phyloP scores from a whole-genome alignment of 192 early-diverging fungal genomes.

The Backusella macrospora region DNA sequence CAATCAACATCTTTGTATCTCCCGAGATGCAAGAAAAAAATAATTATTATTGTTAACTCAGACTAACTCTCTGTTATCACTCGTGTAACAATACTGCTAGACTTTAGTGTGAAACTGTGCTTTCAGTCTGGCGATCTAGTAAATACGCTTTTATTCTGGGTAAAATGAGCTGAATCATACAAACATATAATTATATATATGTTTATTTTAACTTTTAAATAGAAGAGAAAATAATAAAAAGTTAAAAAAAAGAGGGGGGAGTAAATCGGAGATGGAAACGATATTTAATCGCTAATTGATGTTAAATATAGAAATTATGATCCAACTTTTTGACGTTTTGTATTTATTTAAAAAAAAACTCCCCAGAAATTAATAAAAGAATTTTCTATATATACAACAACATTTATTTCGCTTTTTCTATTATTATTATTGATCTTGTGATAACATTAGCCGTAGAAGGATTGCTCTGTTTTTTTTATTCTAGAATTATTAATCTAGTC shows the following conservation, averaged over 20 bases:
- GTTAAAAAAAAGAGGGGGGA: neutral
- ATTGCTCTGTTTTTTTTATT: too few species aligned
- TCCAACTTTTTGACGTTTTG: neutral
- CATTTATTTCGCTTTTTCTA: too few species aligned
- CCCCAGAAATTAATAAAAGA: neutral
- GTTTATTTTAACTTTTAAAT: neutral
- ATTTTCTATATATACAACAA: neutral
- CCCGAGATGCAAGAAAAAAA: slow-evolving; percentile 2
- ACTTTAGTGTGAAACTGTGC: neutral
- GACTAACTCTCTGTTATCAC: neutral
- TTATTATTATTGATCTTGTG: too few species aligned
- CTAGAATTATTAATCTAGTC: too few species aligned
- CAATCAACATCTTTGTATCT: neutral
- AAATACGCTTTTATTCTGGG: neutral
- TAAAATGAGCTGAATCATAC: too few species aligned
- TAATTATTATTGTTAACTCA: neutral
- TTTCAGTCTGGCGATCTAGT: neutral
- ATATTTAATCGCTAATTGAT: neutral
- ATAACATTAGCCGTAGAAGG: too few species aligned
- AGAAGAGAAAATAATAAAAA: neutral
- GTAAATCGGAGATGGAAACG: slow-evolving; percentile 1
- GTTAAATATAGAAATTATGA: slow-evolving; percentile 7
- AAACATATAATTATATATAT: neutral
- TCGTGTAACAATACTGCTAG: neutral
- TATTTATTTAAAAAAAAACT: neutral